phyloP scores from a whole-genome alignment of 345 rosid genomes.

The Populus alba region DNA sequence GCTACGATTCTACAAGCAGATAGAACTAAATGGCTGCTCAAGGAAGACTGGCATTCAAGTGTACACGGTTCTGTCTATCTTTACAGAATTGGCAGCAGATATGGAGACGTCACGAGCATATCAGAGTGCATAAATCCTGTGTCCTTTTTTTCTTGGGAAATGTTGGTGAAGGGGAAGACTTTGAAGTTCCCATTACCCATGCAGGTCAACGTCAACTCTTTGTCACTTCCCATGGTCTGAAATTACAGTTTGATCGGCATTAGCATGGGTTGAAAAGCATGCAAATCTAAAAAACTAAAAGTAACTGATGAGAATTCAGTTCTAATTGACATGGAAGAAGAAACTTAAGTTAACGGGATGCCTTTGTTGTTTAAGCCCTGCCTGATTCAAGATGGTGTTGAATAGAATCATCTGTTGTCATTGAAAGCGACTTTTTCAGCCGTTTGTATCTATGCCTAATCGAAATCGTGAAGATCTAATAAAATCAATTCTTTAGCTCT shows the following conservation, averaged over 20 bases:
- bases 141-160: constrained; percentile 54
- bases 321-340: not conserved
- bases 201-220: constrained; percentile 68
- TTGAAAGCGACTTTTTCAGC: too few species aligned
- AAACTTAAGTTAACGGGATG: too few species aligned
- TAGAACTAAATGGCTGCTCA: too few species aligned
- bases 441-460: not conserved
- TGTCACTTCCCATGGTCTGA: constrained; percentile 55
- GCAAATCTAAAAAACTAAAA: not conserved
- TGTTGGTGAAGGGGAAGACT: constrained; percentile 57
- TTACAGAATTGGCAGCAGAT: too few species aligned
- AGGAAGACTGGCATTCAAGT: too few species aligned
- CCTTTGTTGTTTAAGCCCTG: too few species aligned
- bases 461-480: not conserved
- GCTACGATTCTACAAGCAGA: too few species aligned
- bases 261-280: not conserved
- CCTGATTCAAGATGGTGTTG: too few species aligned
- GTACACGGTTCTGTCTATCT: too few species aligned
- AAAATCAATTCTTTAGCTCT: not conserved
- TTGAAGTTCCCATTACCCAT: constrained; percentile 58
- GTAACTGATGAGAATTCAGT: not conserved
- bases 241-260: constrained; percentile 8
- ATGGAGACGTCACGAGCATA: constrained; percentile 41
- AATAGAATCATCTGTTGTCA: too few species aligned
- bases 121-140: constrained; percentile 66